These are phyloP conservation scores for Cruciata laevipes DNA, from an alignment of 257 asterid species.

Conservation along the genomic window DNA sequence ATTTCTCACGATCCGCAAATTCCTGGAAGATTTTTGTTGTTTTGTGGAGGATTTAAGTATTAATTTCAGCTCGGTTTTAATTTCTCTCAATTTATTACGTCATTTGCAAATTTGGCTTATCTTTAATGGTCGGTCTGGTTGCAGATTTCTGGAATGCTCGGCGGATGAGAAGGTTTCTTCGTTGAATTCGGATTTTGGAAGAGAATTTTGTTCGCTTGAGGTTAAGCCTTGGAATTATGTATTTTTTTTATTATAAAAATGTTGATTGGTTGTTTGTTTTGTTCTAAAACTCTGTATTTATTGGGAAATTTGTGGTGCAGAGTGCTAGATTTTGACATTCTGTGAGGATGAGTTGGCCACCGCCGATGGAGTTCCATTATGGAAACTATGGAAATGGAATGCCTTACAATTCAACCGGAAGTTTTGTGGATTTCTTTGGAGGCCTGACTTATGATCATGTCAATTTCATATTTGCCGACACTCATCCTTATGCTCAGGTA, in stretches of 20 bases:
- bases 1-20: conserved; percentile 10
- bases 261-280: not conserved
- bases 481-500: conserved; percentile 66
- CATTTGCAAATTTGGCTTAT: not conserved
- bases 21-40: not conserved
- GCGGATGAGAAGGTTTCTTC: not conserved
- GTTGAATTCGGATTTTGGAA: conserved; percentile 5
- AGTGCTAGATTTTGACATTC: not conserved
- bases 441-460: conserved; percentile 84
- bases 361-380: conserved; percentile 58
- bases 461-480: conserved; percentile 68
- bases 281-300: not conserved
- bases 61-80: not conserved
- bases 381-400: conserved; percentile 47
- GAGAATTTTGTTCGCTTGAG: not conserved
- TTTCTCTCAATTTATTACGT: not conserved
- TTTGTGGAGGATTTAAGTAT: not conserved
- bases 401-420: conserved; percentile 83
- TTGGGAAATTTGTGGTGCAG: conserved; percentile 14
- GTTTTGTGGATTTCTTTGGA: conserved; percentile 89
- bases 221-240: not conserved
- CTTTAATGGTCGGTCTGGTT: not conserved
- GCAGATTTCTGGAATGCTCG: conserved; percentile 6
- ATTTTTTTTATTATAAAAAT: not conserved
- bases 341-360: conserved; percentile 52